Evolutionary conservation across 495 filamentous ascomycete species (phyloP).

Genomic region (Daldinia caldariorum): DNA sequence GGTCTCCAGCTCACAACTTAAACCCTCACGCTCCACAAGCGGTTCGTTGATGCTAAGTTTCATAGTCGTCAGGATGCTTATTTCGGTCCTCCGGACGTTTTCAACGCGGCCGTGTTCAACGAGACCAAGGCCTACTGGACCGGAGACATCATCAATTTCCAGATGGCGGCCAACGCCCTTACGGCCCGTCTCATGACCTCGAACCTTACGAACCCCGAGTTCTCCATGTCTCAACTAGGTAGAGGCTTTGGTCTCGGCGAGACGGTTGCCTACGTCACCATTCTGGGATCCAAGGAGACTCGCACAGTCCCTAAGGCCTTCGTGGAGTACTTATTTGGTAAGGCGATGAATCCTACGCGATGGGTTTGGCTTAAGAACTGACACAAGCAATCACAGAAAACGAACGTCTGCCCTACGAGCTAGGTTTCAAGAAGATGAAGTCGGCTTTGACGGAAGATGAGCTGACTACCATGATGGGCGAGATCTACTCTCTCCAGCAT

Average conservation of each 20-base stretch:
- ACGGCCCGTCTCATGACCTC: conserved; percentile 57
- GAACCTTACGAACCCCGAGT: conserved; percentile 57
- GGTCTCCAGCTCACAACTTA: conserved; percentile 10
- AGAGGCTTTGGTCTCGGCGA: conserved; percentile 58
- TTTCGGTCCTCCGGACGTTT: conserved; percentile 55
- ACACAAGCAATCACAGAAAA: conserved; percentile 49
- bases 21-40: neutral
- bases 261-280: conserved; percentile 56
- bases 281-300: conserved; percentile 54
- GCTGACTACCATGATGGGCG: conserved; percentile 1
- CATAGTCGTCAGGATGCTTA: conserved; percentile 55
- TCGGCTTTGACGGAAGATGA: conserved; percentile 3
- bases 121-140: conserved; percentile 58
- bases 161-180: conserved; percentile 57
- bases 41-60: neutral
- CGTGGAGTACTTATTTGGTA: conserved; percentile 61
- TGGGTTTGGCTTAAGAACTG: conserved; percentile 18
- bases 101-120: conserved; percentile 60
- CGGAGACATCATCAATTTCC: conserved; percentile 47
- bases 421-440: conserved; percentile 50
- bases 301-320: conserved; percentile 50
- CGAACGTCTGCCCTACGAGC: conserved; percentile 57
- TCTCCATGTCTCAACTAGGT: conserved; percentile 48
- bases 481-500: conserved; percentile 8
- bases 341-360: conserved; percentile 20